These are phyloP conservation scores for Leishmania gerbilli DNA, from an alignment of 208 protist genomes.

Conservation along the genomic window DNA sequence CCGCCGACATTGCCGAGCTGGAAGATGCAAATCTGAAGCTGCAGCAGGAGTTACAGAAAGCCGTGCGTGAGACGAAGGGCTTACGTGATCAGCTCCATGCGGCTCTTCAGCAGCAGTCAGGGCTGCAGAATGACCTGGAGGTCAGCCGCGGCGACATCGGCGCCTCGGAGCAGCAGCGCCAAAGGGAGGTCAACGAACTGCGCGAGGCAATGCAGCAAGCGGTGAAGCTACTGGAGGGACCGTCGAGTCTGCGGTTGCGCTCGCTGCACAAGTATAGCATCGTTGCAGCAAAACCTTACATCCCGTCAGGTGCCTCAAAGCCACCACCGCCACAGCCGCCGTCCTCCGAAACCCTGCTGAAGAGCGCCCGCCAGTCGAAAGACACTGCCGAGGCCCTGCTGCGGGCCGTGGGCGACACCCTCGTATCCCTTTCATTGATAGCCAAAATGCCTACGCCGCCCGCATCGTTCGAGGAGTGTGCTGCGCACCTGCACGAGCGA, in stretches of 20 bases:
- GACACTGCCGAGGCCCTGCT: constrained; percentile 15
- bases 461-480: constrained; percentile 7
- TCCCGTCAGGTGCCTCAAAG: neutral
- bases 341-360: neutral
- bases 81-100: constrained; percentile 16
- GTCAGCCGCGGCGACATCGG: constrained; percentile 5
- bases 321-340: neutral
- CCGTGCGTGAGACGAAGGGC: constrained; percentile 6
- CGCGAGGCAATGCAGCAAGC: constrained; percentile 19
- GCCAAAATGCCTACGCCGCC: neutral
- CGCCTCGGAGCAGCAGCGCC: constrained; percentile 7
- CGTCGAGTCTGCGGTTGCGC: neutral
- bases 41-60: constrained; percentile 9
- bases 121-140: constrained; percentile 15
- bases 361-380: constrained; percentile 2
- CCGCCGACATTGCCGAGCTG: constrained; percentile 11
- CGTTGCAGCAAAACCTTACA: neutral
- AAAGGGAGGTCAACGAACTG: constrained; percentile 20
- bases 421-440: constrained; percentile 3
- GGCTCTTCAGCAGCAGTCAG: constrained; percentile 5
- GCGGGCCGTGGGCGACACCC: neutral
- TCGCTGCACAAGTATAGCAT: constrained; percentile 11
- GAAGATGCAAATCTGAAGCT: constrained; percentile 14
- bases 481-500: neutral
- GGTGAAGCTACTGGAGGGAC: constrained; percentile 16